Conservation (phyloP, 2,329 filamentous ascomycete species). For the Parasarocladium wereldwijsianum region DNA sequence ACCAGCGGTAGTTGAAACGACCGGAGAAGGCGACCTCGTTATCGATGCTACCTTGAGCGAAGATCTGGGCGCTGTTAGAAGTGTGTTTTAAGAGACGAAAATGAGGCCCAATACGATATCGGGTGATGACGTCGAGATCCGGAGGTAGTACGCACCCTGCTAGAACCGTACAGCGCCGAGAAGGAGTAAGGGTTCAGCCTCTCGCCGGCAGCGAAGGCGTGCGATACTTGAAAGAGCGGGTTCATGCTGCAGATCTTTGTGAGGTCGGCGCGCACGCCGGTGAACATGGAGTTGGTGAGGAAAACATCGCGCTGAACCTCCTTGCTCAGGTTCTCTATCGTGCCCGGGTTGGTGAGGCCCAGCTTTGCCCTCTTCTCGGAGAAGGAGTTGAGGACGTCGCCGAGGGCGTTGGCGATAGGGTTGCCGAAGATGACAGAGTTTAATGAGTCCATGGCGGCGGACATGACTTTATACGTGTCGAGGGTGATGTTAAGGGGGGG, state of each 20-base stretch:
- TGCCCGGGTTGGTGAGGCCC: slow-evolving; percentile 82
- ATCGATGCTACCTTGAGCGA: slow-evolving; percentile 90
- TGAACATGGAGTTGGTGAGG: slow-evolving; percentile 93
- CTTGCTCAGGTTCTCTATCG: slow-evolving; percentile 73
- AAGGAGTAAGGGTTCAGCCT: slow-evolving; percentile 89
- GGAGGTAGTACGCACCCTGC: slow-evolving; percentile 46
- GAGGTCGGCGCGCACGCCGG: slow-evolving; percentile 85
- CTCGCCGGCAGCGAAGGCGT: slow-evolving; percentile 78
- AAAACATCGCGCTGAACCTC: slow-evolving; percentile 96
- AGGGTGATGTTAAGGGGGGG: not conserved
- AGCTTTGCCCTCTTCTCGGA: slow-evolving; percentile 76
- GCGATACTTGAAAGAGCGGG: slow-evolving; percentile 92
- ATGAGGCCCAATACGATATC: no score
- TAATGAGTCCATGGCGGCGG: slow-evolving; percentile 34
- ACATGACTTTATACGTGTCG: slow-evolving; percentile 26
- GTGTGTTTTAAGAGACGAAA: slow-evolving; percentile 7
- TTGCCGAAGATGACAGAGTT: slow-evolving; percentile 58
- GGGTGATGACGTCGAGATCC: slow-evolving; percentile 2
- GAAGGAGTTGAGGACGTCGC: slow-evolving; percentile 69
- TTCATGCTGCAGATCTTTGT: slow-evolving; percentile 92
- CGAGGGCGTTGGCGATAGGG: slow-evolving; percentile 51
- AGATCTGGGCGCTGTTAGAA: slow-evolving; percentile 44
- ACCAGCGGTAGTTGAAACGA: slow-evolving; percentile 90
- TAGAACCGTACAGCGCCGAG: slow-evolving; percentile 83
- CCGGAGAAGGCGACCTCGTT: slow-evolving; percentile 79